Evolutionary conservation across 495 filamentous ascomycete species (phyloP).

Genomic region (Trichoderma asperelloides): DNA sequence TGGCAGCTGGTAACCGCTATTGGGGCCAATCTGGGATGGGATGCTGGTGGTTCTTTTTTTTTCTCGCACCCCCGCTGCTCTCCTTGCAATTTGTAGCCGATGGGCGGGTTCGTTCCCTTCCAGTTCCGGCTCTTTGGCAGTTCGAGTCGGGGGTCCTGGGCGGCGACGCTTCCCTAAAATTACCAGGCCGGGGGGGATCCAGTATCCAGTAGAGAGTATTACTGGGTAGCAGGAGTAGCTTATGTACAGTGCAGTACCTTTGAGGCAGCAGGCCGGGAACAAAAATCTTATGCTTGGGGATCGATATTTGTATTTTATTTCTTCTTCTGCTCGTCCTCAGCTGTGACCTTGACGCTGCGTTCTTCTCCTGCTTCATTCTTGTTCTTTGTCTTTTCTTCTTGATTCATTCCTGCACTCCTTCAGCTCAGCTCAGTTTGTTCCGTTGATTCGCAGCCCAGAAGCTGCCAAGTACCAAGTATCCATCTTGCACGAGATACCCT

Average conservation of each 20-base stretch:
- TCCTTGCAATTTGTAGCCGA: constrained; percentile 6
- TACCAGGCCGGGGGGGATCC: background rate
- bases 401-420: background rate
- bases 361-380: background rate
- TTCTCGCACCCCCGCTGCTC: background rate
- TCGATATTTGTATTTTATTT: too few species aligned
- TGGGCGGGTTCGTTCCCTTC: background rate
- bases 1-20: constrained; percentile 8
- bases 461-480: background rate
- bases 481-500: background rate
- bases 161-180: background rate
- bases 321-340: too few species aligned
- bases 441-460: background rate
- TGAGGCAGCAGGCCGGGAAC: too few species aligned
- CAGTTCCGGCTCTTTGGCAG: background rate
- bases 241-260: too few species aligned
- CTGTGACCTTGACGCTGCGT: too few species aligned
- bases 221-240: too few species aligned
- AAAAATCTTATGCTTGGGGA: too few species aligned
- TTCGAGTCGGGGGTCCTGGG: background rate
- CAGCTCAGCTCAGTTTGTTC: background rate
- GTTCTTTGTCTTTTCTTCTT: background rate
- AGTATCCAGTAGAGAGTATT: too few species aligned
- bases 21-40: background rate
- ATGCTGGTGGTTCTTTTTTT: background rate